Evolutionary conservation across 2,329 filamentous ascomycete genomes (phyloP).

Genomic region (Chaetomium sp.): DNA sequence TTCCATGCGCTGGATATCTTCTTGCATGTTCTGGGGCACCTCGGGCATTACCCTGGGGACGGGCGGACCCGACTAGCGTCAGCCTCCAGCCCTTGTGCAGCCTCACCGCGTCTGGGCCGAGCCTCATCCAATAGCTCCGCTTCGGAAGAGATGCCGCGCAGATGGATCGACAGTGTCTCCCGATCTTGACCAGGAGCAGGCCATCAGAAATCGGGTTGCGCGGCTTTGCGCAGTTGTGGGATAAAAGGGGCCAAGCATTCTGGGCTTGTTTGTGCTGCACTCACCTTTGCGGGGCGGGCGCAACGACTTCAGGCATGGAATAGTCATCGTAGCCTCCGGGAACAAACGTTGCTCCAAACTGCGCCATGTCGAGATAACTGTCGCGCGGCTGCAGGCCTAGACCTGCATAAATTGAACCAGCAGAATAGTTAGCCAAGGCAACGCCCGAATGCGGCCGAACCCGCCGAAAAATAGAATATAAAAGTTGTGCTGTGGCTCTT

Average conservation of each 20-base stretch:
- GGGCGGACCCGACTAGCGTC: constrained; percentile 33
- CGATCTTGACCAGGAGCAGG: background rate
- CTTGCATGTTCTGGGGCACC: constrained; percentile 94
- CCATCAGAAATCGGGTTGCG: background rate
- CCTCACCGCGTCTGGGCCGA: constrained; percentile 9
- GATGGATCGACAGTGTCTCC: constrained; percentile 9
- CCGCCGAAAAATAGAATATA: constrained; percentile 10
- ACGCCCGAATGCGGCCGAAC: constrained; percentile 11
- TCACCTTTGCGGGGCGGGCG: constrained; percentile 52
- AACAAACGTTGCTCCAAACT: constrained; percentile 52
- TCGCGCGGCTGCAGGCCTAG: constrained; percentile 14
- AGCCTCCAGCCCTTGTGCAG: constrained; percentile 18
- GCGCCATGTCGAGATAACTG: constrained; percentile 37
- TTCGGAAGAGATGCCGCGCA: constrained; percentile 2
- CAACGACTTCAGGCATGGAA: constrained; percentile 54
- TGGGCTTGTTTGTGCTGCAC: constrained; percentile 22
- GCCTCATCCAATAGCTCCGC: constrained; percentile 15
- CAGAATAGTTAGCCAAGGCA: constrained; percentile 23
- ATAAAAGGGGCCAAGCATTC: background rate
- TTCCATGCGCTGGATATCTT: constrained; percentile 87
- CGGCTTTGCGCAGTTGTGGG: background rate
- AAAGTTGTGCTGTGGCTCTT: background rate
- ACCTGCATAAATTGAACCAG: constrained; percentile 28
- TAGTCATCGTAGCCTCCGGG: constrained; percentile 54
- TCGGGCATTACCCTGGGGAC: constrained; percentile 77